These are phyloP conservation scores for Coemansia sp. DNA, from an alignment of 192 early-diverging fungal genomes.

Conservation along the genomic window DNA sequence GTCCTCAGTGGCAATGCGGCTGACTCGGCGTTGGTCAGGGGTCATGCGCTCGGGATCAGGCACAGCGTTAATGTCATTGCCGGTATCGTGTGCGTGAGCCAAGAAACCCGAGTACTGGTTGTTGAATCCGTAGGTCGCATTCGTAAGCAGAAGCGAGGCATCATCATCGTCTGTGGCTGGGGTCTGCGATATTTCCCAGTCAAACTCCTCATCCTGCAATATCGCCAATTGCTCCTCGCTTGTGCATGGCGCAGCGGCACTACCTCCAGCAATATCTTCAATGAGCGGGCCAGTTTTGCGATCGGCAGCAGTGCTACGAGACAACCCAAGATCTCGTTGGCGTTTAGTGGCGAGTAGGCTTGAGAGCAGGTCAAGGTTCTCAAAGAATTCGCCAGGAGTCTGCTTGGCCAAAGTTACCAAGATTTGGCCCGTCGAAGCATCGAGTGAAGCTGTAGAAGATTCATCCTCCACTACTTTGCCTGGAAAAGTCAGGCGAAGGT, in stretches of 20 bases:
- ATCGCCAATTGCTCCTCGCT: slow-evolving; percentile 19
- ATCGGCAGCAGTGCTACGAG: background rate
- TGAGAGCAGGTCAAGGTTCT: slow-evolving; percentile 86
- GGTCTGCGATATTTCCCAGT: slow-evolving; percentile 88
- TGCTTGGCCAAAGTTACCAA: slow-evolving; percentile 78
- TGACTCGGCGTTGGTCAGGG: slow-evolving; percentile 54
- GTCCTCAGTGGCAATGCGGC: slow-evolving; percentile 73
- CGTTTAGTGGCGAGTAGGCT: slow-evolving; percentile 71
- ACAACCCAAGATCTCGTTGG: slow-evolving; percentile 50
- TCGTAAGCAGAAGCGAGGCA: slow-evolving; percentile 13
- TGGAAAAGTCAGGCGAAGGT: slow-evolving; percentile 83
- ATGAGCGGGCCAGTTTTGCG: slow-evolving; percentile 33
- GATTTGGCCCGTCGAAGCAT: slow-evolving; percentile 76
- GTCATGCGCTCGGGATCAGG: slow-evolving; percentile 58
- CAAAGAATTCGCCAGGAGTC: slow-evolving; percentile 75
- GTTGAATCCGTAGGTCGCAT: slow-evolving; percentile 87
- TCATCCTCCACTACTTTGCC: slow-evolving; percentile 85
- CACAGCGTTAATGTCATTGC: slow-evolving; percentile 72
- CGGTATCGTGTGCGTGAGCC: slow-evolving; percentile 68
- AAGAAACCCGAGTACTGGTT: slow-evolving; percentile 78
- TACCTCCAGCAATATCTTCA: slow-evolving; percentile 29
- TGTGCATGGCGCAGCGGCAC: background rate
- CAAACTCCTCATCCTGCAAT: slow-evolving; percentile 63
- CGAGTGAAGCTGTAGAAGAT: slow-evolving; percentile 73
- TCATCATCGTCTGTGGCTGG: slow-evolving; percentile 49